Evolutionary conservation across 371 early-diverging fungal genomes (phyloP).

Genomic region (Fennellomyces sp.): DNA sequence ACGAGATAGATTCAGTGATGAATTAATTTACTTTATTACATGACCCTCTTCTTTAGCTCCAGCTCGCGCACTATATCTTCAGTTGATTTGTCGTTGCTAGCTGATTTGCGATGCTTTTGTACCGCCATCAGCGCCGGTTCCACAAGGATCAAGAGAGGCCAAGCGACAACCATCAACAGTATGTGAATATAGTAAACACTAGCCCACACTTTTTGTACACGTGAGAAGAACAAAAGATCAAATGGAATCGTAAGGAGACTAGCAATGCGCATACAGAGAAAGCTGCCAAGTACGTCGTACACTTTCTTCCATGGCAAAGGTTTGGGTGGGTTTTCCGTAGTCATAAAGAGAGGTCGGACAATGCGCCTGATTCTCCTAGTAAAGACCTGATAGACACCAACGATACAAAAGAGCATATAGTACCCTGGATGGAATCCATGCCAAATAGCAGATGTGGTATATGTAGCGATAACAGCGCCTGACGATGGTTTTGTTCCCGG

Average conservation of each 20-base stretch:
- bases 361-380: slow-evolving; percentile 59
- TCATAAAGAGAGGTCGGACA: slow-evolving; percentile 68
- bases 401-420: slow-evolving; percentile 49
- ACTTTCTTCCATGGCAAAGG: slow-evolving; percentile 33
- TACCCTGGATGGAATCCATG: slow-evolving; percentile 95
- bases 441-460: slow-evolving; percentile 87
- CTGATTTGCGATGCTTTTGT: slow-evolving; percentile 15
- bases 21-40: background rate
- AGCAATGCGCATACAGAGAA: slow-evolving; percentile 63
- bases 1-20: background rate
- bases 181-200: slow-evolving; percentile 60
- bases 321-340: slow-evolving; percentile 31
- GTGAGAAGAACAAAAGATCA: slow-evolving; percentile 57
- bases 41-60: no score
- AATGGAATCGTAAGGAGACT: slow-evolving; percentile 76
- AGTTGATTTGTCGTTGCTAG: background rate
- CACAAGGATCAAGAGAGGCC: slow-evolving; percentile 12
- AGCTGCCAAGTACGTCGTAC: slow-evolving; percentile 75
- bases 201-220: slow-evolving; percentile 63
- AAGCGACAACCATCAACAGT: slow-evolving; percentile 32
- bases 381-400: slow-evolving; percentile 25
- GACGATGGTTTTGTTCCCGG: slow-evolving; percentile 54
- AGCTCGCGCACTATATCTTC: no score
- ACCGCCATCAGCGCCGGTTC: slow-evolving; percentile 11
- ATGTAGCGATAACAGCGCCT: slow-evolving; percentile 67